Evolutionary conservation across 345 rosid genomes (phyloP), one percentile per base, ranked within the genome.

Genomic region (Hibiscus syriacus): DNA sequence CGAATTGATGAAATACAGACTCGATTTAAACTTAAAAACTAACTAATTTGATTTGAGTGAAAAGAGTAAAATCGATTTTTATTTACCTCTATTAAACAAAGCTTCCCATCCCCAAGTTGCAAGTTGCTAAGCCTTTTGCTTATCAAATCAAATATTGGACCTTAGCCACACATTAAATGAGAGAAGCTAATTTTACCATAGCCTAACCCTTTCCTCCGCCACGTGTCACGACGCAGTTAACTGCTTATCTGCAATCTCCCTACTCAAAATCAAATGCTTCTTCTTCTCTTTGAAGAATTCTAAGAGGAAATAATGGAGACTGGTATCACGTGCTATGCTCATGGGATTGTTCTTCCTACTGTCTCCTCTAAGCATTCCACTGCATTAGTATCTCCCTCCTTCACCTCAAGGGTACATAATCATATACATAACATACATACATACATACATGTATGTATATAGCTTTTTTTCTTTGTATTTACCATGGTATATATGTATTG

Each of bases 351-450:
- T 67, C 80, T 82, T 22, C 92, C 95, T 50, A 60, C 74, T 52
- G 84, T 83, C 76, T 83, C 91, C 70, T 85, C 95, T 80, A 85
- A 84, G 82, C 92, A 84, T 71, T 83, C 88, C 30, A 76, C 90
- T 71, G 79, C 88, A 67, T 29, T 81, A 23, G 78, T 78, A 64
- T 82, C 85, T 66, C 57, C 92, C 0, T 82, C 90, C 56, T 85
- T 84, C 80, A 70, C 65, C 84, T 76, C 86, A 77, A 89, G 77
- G 97, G 97, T 89, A 79, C 11, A 7, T 46, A 23, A 25, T 10
- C 25, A 14, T 3, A 38, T 45, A 45, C 50, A 45, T 45, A 16
- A 3, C 38, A 34, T 34, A 34, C 38, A 34, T 48, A 11, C 6
- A 23, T 55, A 5, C 11, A 17, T 9, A 9, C 34, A 56, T 45